A percentile compares a stretch with the other conserved stretches of the same genome.
These are phyloP conservation scores for Zasmidium angulare DNA, from an alignment of 2,329 filamentous ascomycete genomes.

Conservation along the genomic window DNA sequence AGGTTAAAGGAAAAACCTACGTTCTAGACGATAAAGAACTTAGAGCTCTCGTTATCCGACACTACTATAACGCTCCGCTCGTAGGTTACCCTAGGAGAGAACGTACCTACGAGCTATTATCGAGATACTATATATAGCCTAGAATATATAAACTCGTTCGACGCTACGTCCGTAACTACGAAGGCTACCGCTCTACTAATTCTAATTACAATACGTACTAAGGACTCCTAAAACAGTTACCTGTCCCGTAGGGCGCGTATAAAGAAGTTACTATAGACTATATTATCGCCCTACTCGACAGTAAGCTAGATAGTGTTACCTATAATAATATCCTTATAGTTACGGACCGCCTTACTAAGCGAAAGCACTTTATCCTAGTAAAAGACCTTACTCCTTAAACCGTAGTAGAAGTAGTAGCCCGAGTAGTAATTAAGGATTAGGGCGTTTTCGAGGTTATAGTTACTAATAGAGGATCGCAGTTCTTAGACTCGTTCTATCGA, in stretches of 20 bases:
- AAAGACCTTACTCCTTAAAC: neutral
- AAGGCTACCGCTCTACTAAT: neutral
- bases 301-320: neutral
- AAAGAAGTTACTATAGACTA: conserved; percentile 2
- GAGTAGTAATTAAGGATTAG: conserved; percentile 1
- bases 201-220: neutral
- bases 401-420: neutral
- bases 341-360: conserved; percentile 4
- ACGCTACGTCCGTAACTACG: neutral
- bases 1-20: too few species aligned
- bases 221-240: neutral
- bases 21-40: too few species aligned
- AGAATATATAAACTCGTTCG: neutral
- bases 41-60: too few species aligned
- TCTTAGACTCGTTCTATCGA: conserved; percentile 1
- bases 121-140: neutral
- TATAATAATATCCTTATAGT: conserved; percentile 4
- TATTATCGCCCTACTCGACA: neutral
- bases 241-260: neutral
- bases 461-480: neutral
- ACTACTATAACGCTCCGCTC: too few species aligned
- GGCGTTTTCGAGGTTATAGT: neutral
- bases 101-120: neutral
- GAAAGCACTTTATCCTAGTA: neutral
- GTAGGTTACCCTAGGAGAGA: too few species aligned